phyloP scores from a whole-genome alignment of 1,284 basidiomycete species.

The Ustilago trichophora region DNA sequence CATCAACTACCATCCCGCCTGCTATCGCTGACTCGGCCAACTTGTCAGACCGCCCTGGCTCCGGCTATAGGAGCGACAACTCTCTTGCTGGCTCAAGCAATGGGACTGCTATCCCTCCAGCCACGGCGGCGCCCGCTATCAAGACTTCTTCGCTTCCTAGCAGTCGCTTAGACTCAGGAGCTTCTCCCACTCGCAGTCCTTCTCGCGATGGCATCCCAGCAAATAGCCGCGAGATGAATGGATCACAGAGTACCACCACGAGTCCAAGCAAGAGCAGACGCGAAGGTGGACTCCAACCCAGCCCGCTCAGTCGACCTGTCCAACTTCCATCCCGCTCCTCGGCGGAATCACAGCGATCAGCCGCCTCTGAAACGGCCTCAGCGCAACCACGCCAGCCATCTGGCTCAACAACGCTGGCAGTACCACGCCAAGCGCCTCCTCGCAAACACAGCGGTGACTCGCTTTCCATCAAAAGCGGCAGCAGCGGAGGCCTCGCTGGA shows the following conservation, averaged over 20 bases:
- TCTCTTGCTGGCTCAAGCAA: slow-evolving; percentile 22
- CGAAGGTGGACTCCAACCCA: slow-evolving; percentile 24
- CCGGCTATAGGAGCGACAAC: slow-evolving; percentile 17
- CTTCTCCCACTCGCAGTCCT: slow-evolving; percentile 8
- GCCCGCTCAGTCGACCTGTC: slow-evolving; percentile 20
- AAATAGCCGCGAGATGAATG: slow-evolving; percentile 1
- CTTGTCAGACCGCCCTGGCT: slow-evolving; percentile 19
- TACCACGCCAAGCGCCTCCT: slow-evolving; percentile 14
- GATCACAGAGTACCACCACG: slow-evolving; percentile 2
- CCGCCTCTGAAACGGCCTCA: slow-evolving; percentile 2
- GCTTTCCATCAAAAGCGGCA: slow-evolving; percentile 17
- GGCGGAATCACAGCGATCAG: slow-evolving; percentile 10
- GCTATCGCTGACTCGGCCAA: slow-evolving; percentile 24
- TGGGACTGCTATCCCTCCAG: slow-evolving; percentile 5
- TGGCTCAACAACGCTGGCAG: slow-evolving; percentile 1
- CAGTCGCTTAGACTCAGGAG: background rate
- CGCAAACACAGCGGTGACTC: slow-evolving; percentile 36
- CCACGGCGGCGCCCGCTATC: background rate
- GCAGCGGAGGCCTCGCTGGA: slow-evolving; percentile 16
- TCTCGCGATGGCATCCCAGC: slow-evolving; percentile 2
- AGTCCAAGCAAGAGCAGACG: slow-evolving; percentile 26
- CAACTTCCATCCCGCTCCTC: slow-evolving; percentile 24
- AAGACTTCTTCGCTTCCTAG: background rate
- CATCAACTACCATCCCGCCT: slow-evolving; percentile 2
- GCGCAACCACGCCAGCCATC: background rate